Percentiles rank a stretch among this genome's conserved stretches.
Evolutionary conservation across 2,329 filamentous ascomycete genomes (phyloP).

Genomic region (Aschersonia sp.): DNA sequence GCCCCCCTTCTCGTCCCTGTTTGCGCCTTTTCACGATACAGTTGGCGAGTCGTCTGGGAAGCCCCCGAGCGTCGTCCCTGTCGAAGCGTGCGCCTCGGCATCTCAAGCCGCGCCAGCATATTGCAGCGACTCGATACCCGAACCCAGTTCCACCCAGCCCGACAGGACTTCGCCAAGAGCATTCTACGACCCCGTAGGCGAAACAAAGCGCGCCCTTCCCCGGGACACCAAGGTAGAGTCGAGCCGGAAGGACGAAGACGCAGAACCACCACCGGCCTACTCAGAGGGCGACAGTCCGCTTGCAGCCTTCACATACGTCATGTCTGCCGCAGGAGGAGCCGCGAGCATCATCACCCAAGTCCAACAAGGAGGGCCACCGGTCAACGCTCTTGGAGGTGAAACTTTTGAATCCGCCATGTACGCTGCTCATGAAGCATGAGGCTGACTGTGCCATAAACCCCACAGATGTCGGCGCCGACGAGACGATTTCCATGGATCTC

Average conservation of each 20-base stretch:
- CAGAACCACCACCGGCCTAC: constrained; percentile 90
- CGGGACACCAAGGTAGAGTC: constrained; percentile 64
- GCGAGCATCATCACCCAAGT: constrained; percentile 99
- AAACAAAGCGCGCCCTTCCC: constrained; percentile 77
- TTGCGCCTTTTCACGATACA: constrained; percentile 24
- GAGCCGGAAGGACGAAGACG: constrained; percentile 64
- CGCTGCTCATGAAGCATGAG: neutral
- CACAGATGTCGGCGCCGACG: constrained; percentile 68
- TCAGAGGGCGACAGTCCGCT: constrained; percentile 89
- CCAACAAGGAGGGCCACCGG: constrained; percentile 78
- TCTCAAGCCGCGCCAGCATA: constrained; percentile 40
- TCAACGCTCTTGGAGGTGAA: constrained; percentile 76
- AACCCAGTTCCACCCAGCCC: constrained; percentile 21
- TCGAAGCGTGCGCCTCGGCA: constrained; percentile 17
- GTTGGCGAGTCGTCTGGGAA: constrained; percentile 17
- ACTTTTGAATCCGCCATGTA: constrained; percentile 10
- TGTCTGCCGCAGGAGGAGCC: constrained; percentile 93
- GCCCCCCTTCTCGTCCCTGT: constrained; percentile 48
- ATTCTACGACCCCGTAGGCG: constrained; percentile 41
- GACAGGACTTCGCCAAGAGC: constrained; percentile 20
- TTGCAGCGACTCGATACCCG: constrained; percentile 20
- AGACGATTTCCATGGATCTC: constrained; percentile 88
- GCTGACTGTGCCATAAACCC: neutral
- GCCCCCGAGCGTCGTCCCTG: constrained; percentile 13
- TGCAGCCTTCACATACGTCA: constrained; percentile 85